Base-by-base conservation (phyloP, 129 eudicot species). In the Helichrysum umbraculigerum region DNA sequence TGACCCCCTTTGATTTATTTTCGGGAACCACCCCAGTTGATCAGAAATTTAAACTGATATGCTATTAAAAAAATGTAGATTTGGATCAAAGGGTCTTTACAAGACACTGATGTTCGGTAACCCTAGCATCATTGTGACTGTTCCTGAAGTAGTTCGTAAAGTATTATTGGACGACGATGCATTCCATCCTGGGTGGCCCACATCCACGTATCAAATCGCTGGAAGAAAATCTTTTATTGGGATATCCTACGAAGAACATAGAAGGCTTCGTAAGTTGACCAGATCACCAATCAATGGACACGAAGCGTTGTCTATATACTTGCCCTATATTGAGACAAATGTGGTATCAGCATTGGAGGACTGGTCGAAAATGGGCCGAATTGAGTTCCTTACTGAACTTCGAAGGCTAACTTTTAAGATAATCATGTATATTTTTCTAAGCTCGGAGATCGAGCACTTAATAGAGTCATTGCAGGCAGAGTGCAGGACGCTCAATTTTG, bases 161-260 rank as follows among this genome's bases (percentile, higher is more conserved):
- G 87, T 88, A 16, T 37, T 93, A 75, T 80, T 78, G 1, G 97
- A 93, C 19, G 98, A 93, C 16, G 96, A 90, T 1, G 51, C 89
- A 16, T 93, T 90, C 83, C 80, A 79, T 81, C 98, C 96, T 0
- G 98, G 98, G 6, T 93, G 98, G 98, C 98, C 98, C 19, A n/a
- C 4, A 1, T 78, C 98, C 2, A 88, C 98, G 0, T 7, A 39
- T 25, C 67, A 85, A 60, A 88, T 93, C 28, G 89, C 89, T 12
- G 98, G 98, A 6, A 76, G 60, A 63, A 88, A 93, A 66, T 93
- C 98, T 0, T 93, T 93, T 66, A 73, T 90, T 14, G 86, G 86
- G 58, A 86, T 90, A 50, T 76, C 87, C 0, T 83, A 81, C 4
- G 97, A 93, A 68, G 98, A 93, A 28, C 98, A 93, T 76, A 90